These are phyloP conservation scores for Tetrapisispora fleetii DNA, from an alignment of 805 yeast genomes.

Conservation along the genomic window DNA sequence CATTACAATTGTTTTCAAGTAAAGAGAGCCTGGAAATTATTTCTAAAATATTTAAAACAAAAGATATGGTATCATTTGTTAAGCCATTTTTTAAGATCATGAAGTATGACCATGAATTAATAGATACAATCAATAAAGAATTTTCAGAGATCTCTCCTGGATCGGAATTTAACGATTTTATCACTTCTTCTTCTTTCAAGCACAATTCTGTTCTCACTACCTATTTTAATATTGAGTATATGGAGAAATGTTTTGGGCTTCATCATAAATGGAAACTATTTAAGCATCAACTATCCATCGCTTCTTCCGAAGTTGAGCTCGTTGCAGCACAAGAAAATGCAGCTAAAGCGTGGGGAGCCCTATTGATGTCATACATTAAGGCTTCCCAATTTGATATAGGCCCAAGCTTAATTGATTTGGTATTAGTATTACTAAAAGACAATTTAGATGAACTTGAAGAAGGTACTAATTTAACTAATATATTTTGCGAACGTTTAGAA, in stretches of 20 bases:
- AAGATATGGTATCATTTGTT: constrained; percentile 26
- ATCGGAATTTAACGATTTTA: constrained; percentile 42
- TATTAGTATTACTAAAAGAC: constrained; percentile 41
- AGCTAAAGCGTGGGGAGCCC: constrained; percentile 70
- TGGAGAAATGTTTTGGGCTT: constrained; percentile 48
- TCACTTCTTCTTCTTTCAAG: constrained; percentile 36
- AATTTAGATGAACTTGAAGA: constrained; percentile 45
- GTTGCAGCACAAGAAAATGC: constrained; percentile 57
- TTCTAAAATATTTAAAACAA: constrained; percentile 32
- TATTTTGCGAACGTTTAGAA: constrained; percentile 56
- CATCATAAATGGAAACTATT: constrained; percentile 40
- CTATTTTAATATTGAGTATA: constrained; percentile 48
- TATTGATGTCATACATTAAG: constrained; percentile 51
- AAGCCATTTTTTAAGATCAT: constrained; percentile 35
- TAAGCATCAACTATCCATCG: constrained; percentile 41
- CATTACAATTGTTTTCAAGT: constrained; percentile 54
- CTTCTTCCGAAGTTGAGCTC: constrained; percentile 55
- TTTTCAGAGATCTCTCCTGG: constrained; percentile 43
- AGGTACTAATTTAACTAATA: constrained; percentile 36
- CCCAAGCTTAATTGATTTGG: constrained; percentile 32
- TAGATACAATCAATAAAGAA: constrained; percentile 34
- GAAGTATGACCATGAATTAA: constrained; percentile 39
- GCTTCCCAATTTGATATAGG: constrained; percentile 32
- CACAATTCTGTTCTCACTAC: constrained; percentile 43
- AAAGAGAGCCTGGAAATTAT: constrained; percentile 35